phyloP scores from a whole-genome alignment of 257 asterid species.

The Scutellaria galericulata region DNA sequence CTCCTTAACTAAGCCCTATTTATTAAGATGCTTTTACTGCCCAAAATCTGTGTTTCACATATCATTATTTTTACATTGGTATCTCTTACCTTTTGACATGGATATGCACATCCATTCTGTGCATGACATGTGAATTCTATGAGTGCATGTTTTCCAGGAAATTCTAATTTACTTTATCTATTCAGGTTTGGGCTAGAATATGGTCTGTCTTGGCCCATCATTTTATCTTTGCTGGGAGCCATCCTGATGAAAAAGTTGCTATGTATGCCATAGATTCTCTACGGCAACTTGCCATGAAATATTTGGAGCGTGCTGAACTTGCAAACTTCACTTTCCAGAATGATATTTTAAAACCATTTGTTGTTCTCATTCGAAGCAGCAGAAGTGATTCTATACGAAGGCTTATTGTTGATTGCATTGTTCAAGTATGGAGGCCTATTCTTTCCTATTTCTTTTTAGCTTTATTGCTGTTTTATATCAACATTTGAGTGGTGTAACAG shows the following conservation, averaged over 20 bases:
- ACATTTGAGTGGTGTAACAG: slow-evolving; percentile 57
- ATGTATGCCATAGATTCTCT: slow-evolving; percentile 99
- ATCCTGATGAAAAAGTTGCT: slow-evolving; percentile 98
- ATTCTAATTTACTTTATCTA: slow-evolving; percentile 25
- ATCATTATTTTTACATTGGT: slow-evolving; percentile 12
- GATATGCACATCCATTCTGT: slow-evolving; percentile 21
- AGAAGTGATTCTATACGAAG: slow-evolving; percentile 87
- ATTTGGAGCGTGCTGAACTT: slow-evolving; percentile 98
- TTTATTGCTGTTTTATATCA: slow-evolving; percentile 33
- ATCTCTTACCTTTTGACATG: slow-evolving; percentile 26
- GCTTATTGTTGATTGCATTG: slow-evolving; percentile 97
- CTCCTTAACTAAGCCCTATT: slow-evolving; percentile 10
- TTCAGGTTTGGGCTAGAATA: slow-evolving; percentile 99
- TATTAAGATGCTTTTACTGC: slow-evolving; percentile 25
- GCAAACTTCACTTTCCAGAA: slow-evolving; percentile 99
- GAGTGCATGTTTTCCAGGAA: slow-evolving; percentile 2
- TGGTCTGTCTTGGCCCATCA: slow-evolving; percentile 97
- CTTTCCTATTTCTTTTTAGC: slow-evolving; percentile 26
- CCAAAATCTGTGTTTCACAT: not conserved
- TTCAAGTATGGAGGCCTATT: slow-evolving; percentile 74
- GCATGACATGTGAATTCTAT: slow-evolving; percentile 20
- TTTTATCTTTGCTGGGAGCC: slow-evolving; percentile 99
- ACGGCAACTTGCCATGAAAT: slow-evolving; percentile 95
- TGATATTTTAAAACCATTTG: slow-evolving; percentile 95
- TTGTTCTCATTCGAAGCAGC: slow-evolving; percentile 91